Evolutionary conservation across 2,329 filamentous ascomycete species (phyloP).

Genomic region (Ophiostoma piceae): DNA sequence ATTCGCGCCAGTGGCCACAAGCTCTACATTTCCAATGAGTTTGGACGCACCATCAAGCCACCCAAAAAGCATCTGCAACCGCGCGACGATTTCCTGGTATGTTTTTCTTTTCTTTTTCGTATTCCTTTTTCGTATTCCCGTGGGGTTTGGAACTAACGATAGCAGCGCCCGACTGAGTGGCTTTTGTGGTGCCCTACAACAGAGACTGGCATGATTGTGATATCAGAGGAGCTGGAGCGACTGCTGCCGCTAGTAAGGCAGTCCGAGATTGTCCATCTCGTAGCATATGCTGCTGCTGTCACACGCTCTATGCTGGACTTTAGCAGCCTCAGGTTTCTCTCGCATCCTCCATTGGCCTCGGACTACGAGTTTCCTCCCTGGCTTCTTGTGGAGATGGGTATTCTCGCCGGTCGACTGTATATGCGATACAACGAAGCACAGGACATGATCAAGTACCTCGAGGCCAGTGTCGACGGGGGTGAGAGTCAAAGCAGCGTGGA

Average conservation of each 20-base stretch:
- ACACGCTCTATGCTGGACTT: constrained; percentile 57
- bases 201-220: constrained; percentile 51
- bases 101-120: not conserved
- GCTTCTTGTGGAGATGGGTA: constrained; percentile 54
- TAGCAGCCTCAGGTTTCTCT: constrained; percentile 49
- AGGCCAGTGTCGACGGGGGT: constrained; percentile 28
- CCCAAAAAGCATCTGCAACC: constrained; percentile 25
- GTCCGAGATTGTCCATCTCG: constrained; percentile 33
- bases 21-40: constrained; percentile 44
- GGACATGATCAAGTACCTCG: constrained; percentile 34
- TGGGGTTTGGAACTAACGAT: constrained; percentile 23
- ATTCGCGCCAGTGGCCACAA: constrained; percentile 21
- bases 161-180: constrained; percentile 51
- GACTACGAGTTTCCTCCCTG: constrained; percentile 44
- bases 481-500: constrained; percentile 1
- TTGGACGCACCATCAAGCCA: constrained; percentile 41
- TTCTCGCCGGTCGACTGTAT: constrained; percentile 58
- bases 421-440: constrained; percentile 47
- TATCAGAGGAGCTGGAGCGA: constrained; percentile 57
- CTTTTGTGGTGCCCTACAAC: constrained; percentile 49
- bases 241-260: constrained; percentile 44
- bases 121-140: constrained; percentile 23
- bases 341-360: constrained; percentile 43
- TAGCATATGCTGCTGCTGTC: constrained; percentile 53
- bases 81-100: constrained; percentile 35